Evolutionary conservation across 176 grass and related monocot genomes (phyloP), one percentile per base, ranked within the genome.

Genomic region (Panicum miliaceum): DNA sequence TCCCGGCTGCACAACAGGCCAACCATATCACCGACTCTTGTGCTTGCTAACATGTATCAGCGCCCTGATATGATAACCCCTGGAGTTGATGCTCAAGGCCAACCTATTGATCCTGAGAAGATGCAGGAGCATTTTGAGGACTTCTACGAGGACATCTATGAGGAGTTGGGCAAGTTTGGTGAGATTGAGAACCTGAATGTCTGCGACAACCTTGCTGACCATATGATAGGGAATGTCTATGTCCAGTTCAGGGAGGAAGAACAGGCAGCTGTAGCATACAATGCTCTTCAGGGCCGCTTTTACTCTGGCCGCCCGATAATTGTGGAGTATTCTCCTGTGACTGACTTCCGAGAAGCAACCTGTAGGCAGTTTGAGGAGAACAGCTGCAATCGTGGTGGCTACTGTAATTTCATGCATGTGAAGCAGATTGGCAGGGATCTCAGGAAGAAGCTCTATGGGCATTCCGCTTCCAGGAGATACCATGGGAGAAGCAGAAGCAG

Each of bases 401-500:
- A 60, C 23, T 60, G 57, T 12, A 60, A 60, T 26, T 60, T 60
- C 57, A 60, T 60, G 57, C 57, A 60, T 60, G 57, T 60, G 57
- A 60, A 60, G 57, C 57, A 60, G 57, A 60, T 60, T 26, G 57
- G 57, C n/a, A 60, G n/a, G 10, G 57, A 60, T 25, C 57, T 60
- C 57, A 25, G 57, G 57, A 60, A n/a, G 57, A 60, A 60, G 57
- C n/a, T 60, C n/a, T 25, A 60, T 12, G 57, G 57, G 23, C 8
- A n/a, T 4, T 11, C n/a, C 22, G n/a, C 9, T 60, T 25, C 62
- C 41, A 59, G 62, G 79, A 87, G 63, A 51, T 68, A 79, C 63
- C 79, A 82, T 11, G 79, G 79, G 51, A 82, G 85, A 76, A 87
- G 85, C 62, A 71, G 85, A 60, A 81, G 85, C 78, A 77, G 78